phyloP scores from a whole-genome alignment of 1,284 basidiomycete genomes.

The Butyriboletus appendiculatus region DNA sequence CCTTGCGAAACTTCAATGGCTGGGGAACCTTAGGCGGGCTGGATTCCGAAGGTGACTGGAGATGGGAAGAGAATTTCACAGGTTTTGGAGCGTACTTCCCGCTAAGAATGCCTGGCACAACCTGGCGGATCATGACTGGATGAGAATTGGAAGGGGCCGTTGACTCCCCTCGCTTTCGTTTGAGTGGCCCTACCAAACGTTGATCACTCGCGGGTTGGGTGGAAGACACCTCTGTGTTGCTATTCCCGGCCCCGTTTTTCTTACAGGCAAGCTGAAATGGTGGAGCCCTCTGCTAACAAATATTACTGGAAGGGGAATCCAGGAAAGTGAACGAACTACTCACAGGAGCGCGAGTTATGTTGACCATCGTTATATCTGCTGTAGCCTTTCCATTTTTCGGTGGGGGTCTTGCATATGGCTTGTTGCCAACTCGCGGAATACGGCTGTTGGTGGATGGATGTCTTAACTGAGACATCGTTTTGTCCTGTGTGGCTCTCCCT shows the following conservation, averaged over 20 bases:
- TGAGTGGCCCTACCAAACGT: constrained; percentile 29
- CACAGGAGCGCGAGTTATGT: constrained; percentile 15
- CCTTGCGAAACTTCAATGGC: constrained; percentile 37
- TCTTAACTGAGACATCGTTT: constrained; percentile 49
- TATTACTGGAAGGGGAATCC: constrained; percentile 5
- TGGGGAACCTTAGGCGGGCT: constrained; percentile 27
- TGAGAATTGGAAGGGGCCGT: constrained; percentile 27
- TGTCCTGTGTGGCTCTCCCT: constrained; percentile 16
- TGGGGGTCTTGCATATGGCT: constrained; percentile 59
- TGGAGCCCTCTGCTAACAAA: constrained; percentile 7
- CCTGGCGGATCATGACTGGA: constrained; percentile 36
- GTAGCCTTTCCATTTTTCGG: constrained; percentile 11
- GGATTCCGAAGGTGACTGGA: constrained; percentile 9
- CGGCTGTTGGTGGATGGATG: constrained; percentile 56
- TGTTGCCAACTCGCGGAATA: constrained; percentile 67
- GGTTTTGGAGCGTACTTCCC: constrained; percentile 32
- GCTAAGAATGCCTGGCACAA: constrained; percentile 38
- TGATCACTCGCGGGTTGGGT: constrained; percentile 14
- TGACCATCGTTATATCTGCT: not conserved
- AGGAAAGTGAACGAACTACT: constrained; percentile 5
- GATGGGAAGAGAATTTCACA: constrained; percentile 12
- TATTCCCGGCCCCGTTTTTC: constrained; percentile 24
- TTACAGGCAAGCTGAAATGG: constrained; percentile 11
- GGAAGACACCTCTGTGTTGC: constrained; percentile 29
- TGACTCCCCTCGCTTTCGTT: constrained; percentile 45